Conservation (phyloP, 805 yeast genomes). For the Wickerhamiella azymoides region DNA sequence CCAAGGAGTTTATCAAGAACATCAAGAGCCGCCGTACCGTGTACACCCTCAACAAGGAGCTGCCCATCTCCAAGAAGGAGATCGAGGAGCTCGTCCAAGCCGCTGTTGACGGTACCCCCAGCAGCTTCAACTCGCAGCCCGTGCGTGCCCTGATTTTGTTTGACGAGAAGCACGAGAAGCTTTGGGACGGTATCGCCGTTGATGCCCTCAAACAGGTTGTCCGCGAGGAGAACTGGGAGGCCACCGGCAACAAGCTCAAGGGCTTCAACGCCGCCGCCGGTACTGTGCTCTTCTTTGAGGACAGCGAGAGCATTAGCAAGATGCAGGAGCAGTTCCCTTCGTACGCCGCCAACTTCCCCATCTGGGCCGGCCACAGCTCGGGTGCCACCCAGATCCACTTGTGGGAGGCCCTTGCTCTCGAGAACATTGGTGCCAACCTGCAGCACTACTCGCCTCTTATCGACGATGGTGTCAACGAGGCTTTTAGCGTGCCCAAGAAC, state of each 20-base stretch:
- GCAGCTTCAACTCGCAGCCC: slow-evolving; percentile 39
- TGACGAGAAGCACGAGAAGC: slow-evolving; percentile 32
- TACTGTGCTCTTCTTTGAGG: slow-evolving; percentile 36
- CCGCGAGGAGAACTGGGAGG: slow-evolving; percentile 26
- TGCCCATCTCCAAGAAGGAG: slow-evolving; percentile 31
- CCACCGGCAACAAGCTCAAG: slow-evolving; percentile 31
- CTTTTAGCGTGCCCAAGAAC: slow-evolving; percentile 29
- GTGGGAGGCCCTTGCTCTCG: slow-evolving; percentile 35
- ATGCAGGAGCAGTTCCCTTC: slow-evolving; percentile 33
- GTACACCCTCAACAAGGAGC: slow-evolving; percentile 32
- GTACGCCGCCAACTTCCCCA: slow-evolving; percentile 34
- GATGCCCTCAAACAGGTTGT: slow-evolving; percentile 23
- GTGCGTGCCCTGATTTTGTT: slow-evolving; percentile 36
- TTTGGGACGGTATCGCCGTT: slow-evolving; percentile 32
- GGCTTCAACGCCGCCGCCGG: slow-evolving; percentile 36
- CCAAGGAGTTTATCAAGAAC: slow-evolving; percentile 8
- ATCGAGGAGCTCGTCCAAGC: slow-evolving; percentile 31
- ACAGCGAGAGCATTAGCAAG: slow-evolving; percentile 27
- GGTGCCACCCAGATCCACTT: slow-evolving; percentile 36
- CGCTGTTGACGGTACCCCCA: slow-evolving; percentile 36
- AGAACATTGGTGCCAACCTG: slow-evolving; percentile 37
- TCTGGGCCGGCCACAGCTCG: slow-evolving; percentile 33
- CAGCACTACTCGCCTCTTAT: slow-evolving; percentile 40
- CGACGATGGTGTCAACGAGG: slow-evolving; percentile 26
- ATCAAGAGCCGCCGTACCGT: slow-evolving; percentile 34